Evolutionary conservation across 768 basidiomycete species (phyloP).

Genomic region (Psilocybe sp.): DNA sequence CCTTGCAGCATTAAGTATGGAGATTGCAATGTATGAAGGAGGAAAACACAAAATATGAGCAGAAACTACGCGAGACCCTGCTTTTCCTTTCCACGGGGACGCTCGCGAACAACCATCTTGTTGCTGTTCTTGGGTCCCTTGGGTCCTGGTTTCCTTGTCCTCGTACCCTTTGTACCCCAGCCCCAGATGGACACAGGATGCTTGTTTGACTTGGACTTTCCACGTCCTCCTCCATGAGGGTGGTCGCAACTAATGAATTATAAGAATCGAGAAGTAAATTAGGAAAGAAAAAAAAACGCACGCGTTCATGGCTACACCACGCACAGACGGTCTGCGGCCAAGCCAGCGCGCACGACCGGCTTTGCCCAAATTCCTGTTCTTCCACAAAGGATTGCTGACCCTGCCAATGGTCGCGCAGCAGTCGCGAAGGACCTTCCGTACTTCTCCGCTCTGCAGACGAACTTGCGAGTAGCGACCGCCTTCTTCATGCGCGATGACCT

Average conservation of each 20-base stretch:
- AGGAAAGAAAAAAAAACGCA: slow-evolving; percentile 36
- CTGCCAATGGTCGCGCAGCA: slow-evolving; percentile 89
- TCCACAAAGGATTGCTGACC: slow-evolving; percentile 90
- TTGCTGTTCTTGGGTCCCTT: slow-evolving; percentile 89
- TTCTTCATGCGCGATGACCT: slow-evolving; percentile 76
- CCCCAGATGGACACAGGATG: slow-evolving; percentile 92
- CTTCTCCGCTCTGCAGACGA: slow-evolving; percentile 88
- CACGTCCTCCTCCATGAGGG: slow-evolving; percentile 97
- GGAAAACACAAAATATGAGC: slow-evolving; percentile 5
- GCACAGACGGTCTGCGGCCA: slow-evolving; percentile 78
- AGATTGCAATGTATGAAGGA: slow-evolving; percentile 5
- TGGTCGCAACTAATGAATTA: slow-evolving; percentile 64
- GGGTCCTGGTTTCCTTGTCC: slow-evolving; percentile 90
- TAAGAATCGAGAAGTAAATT: not conserved
- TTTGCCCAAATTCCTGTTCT: slow-evolving; percentile 82
- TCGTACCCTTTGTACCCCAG: slow-evolving; percentile 87
- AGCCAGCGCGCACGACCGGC: slow-evolving; percentile 89
- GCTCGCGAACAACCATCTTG: slow-evolving; percentile 84
- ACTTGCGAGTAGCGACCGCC: slow-evolving; percentile 75
- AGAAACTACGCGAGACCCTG: slow-evolving; percentile 34
- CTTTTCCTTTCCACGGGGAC: slow-evolving; percentile 70
- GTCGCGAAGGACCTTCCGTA: slow-evolving; percentile 76
- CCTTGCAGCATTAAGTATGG: slow-evolving; percentile 3
- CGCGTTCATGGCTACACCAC: slow-evolving; percentile 98
- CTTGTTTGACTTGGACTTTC: slow-evolving; percentile 95